These are phyloP conservation scores for Friedmanniomyces simplex DNA, from an alignment of 495 filamentous ascomycete genomes.

Conservation along the genomic window DNA sequence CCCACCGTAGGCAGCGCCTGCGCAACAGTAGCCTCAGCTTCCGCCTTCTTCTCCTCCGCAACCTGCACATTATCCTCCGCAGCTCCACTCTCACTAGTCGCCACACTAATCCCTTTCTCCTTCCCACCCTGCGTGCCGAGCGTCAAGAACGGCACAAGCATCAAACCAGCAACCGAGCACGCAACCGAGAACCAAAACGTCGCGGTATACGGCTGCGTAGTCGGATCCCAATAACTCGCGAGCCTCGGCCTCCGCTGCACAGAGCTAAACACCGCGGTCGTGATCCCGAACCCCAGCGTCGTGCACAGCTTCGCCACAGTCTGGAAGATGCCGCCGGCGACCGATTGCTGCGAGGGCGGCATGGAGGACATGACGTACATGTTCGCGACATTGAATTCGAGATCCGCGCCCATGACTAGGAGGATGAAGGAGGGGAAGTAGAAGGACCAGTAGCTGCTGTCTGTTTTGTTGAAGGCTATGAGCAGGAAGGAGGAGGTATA, in stretches of 20 bases:
- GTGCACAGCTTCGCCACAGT: constrained; percentile 30
- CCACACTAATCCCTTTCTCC: background rate
- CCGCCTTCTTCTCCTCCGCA: constrained; percentile 35
- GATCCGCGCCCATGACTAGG: constrained; percentile 32
- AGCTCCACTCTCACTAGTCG: background rate
- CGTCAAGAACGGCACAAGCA: constrained; percentile 27
- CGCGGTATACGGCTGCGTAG: constrained; percentile 29
- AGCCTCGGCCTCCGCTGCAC: constrained; percentile 19
- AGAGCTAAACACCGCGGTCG: constrained; percentile 31
- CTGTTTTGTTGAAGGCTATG: constrained; percentile 23
- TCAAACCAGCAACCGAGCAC: constrained; percentile 9
- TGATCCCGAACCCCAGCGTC: constrained; percentile 30
- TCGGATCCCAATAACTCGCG: constrained; percentile 23
- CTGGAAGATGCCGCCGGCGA: constrained; percentile 34
- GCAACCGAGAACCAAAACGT: constrained; percentile 25
- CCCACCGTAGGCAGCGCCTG: background rate
- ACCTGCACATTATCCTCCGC: background rate
- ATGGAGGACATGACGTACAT: constrained; percentile 36
- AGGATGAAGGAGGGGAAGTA: constrained; percentile 29
- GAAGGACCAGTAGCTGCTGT: constrained; percentile 32
- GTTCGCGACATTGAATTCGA: constrained; percentile 52
- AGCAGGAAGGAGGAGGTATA: constrained; percentile 30
- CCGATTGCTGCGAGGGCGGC: constrained; percentile 28
- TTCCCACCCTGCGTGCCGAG: constrained; percentile 29
- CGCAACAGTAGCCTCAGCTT: constrained; percentile 24